phyloP scores from a whole-genome alignment of 352 stramenopile genomes.

The Phytophthora ohioensis region DNA sequence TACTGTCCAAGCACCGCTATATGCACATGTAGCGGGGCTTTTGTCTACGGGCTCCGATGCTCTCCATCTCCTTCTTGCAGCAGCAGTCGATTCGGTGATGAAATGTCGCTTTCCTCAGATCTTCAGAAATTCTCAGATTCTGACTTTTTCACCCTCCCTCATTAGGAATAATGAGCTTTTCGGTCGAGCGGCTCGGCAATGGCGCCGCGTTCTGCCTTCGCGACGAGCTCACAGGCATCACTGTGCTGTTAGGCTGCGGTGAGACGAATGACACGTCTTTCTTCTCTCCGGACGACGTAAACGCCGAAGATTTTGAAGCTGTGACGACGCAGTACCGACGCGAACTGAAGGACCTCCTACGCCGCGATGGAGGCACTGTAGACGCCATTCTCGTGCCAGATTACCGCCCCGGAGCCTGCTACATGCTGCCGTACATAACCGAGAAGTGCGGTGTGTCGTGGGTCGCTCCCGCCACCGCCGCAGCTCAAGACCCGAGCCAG shows the following conservation, averaged over 20 bases:
- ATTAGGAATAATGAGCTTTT: constrained; percentile 64
- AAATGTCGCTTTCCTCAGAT: background rate
- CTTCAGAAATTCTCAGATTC: constrained; percentile 12
- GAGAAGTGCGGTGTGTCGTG: constrained; percentile 61
- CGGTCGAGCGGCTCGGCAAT: constrained; percentile 71
- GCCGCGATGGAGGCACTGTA: constrained; percentile 51
- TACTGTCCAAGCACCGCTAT: too few species aligned
- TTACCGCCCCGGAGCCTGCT: constrained; percentile 72
- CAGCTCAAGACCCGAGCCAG: constrained; percentile 31
- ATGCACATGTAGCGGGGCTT: too few species aligned
- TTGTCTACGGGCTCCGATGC: too few species aligned
- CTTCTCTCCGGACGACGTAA: constrained; percentile 52
- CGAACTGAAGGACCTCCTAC: constrained; percentile 65
- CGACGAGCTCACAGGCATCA: constrained; percentile 57
- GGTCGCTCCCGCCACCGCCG: constrained; percentile 1
- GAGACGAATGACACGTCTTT: constrained; percentile 42
- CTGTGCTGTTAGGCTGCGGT: constrained; percentile 71
- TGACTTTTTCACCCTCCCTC: too few species aligned
- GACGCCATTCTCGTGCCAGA: constrained; percentile 72
- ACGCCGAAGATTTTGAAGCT: constrained; percentile 40
- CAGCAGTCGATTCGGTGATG: too few species aligned
- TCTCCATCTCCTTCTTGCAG: too few species aligned
- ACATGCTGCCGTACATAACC: constrained; percentile 77
- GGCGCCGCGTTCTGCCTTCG: constrained; percentile 75
- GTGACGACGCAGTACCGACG: constrained; percentile 55